phyloP scores from a whole-genome alignment of 2,329 filamentous ascomycete genomes.

The Botrytis fabae region DNA sequence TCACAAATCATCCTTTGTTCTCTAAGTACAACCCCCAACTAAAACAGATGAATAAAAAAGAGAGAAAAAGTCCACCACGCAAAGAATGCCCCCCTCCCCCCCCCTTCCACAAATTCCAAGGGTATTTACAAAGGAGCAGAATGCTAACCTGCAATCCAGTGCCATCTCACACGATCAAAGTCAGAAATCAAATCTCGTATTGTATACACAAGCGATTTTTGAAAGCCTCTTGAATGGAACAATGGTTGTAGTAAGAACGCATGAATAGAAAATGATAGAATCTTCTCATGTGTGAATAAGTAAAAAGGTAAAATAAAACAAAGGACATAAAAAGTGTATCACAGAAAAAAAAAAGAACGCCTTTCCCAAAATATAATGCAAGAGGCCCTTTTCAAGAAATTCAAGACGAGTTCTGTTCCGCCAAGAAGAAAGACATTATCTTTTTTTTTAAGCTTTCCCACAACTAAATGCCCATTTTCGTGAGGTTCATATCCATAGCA shows the following conservation, averaged over 20 bases:
- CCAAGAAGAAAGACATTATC: conserved; percentile 12
- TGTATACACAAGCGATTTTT: conserved; percentile 1
- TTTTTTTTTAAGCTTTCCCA: conserved; percentile 10
- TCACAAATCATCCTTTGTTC: neutral
- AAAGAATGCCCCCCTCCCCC: neutral
- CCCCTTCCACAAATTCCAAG: conserved; percentile 13
- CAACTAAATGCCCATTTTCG: conserved; percentile 18
- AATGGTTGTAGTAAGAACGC: neutral
- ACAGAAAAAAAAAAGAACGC: neutral
- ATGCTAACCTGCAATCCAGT: conserved; percentile 14
- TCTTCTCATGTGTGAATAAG: neutral
- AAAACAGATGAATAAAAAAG: neutral
- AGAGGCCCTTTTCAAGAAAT: neutral
- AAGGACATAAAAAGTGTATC: neutral
- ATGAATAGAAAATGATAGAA: conserved; percentile 3
- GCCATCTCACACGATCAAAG: conserved; percentile 1
- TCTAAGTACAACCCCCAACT: neutral
- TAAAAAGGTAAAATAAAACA: neutral
- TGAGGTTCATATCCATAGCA: conserved; percentile 19
- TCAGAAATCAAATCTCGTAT: conserved; percentile 10
- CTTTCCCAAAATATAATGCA: conserved; percentile 12
- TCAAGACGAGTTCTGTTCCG: conserved; percentile 8
- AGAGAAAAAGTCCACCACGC: neutral
- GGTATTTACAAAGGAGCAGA: conserved; percentile 24
- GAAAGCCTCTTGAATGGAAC: neutral